Base-by-base conservation (phyloP, 306 rosid species). In the Vachellia pachyceras region DNA sequence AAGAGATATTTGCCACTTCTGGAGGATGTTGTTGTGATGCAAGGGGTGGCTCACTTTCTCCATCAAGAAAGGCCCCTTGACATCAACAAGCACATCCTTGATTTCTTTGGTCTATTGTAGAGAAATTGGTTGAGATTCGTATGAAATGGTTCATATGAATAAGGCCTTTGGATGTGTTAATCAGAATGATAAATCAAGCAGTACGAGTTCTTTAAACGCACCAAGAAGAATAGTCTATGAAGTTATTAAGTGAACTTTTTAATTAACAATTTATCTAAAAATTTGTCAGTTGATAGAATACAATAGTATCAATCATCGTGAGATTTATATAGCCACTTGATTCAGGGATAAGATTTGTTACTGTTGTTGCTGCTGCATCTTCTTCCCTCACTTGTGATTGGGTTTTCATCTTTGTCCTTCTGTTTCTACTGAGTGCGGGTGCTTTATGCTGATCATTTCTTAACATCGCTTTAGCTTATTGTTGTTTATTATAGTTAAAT, bases 31-130 rank as follows among this genome's bases (percentile, higher is more conserved):
- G 84, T 91, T 13, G 89, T 92, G 1, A 45, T 90, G 85, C 90
- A 92, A 89, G 97, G 95, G 17, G 97, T 81, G 0, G 97, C 86
- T 3, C 98, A 95, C 76, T 95, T 92, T 77, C 5, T 91, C 64
- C 85, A 89, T 14, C 89, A 88, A 86, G 95, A 92, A 84, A 91
- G 80, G 79, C 72, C 90, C 13, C 79, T 80, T 33, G 95, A 92
- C 73, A 86, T 92, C 77, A 92, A 44, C 85, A 70, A 84, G 7
- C 92, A 89, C 83, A 92, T 95, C 61, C 66, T 80, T 60, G 85
- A 95, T 13, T 92, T 90, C 89, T 57, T 92, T 80, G 33, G 33
- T 29, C 33, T 29, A 29, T 29, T 29, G 33, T 2, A 29, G 33
- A 29, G 33, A 29, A 29, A 29, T 0, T 29, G 1, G 33, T 29